Percentiles rank a stretch among this genome's conserved stretches.
These are phyloP conservation scores for Backusella psychrophila DNA, from an alignment of 192 early-diverging fungal species.

Conservation along the genomic window DNA sequence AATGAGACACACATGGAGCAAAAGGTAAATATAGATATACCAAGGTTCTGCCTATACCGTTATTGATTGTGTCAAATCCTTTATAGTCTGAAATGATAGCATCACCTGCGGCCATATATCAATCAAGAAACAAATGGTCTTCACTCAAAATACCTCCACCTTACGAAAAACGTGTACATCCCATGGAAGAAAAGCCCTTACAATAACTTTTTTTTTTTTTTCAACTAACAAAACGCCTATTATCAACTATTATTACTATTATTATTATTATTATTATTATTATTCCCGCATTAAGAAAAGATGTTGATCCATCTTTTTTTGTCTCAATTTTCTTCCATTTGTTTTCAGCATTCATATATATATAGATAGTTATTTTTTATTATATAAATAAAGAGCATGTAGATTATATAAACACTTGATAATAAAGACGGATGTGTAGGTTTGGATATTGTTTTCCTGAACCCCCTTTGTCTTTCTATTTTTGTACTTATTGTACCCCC, in stretches of 20 bases:
- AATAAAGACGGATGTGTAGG: not conserved
- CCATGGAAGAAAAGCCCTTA: not conserved
- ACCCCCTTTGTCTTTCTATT: too few species aligned
- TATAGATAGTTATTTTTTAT: not conserved
- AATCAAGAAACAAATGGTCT: not conserved
- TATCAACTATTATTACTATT: not conserved
- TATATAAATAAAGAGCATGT: not conserved
- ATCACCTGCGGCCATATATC: not conserved
- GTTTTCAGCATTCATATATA: not conserved
- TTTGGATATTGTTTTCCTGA: too few species aligned
- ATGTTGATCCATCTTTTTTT: not conserved
- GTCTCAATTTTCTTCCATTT: not conserved
- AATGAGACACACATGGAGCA: slow-evolving; percentile 30
- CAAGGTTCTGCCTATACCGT: too few species aligned
- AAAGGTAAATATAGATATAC: slow-evolving; percentile 18
- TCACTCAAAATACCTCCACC: not conserved
- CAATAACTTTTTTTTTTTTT: not conserved
- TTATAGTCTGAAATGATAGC: not conserved
- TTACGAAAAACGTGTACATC: slow-evolving; percentile 2
- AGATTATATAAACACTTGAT: not conserved
- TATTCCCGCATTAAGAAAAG: not conserved
- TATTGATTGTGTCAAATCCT: too few species aligned
- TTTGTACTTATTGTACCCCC: too few species aligned
- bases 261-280: not conserved
- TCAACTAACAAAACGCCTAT: not conserved